phyloP scores from a whole-genome alignment of 768 basidiomycete species.

The Tricholoma saponaceum region DNA sequence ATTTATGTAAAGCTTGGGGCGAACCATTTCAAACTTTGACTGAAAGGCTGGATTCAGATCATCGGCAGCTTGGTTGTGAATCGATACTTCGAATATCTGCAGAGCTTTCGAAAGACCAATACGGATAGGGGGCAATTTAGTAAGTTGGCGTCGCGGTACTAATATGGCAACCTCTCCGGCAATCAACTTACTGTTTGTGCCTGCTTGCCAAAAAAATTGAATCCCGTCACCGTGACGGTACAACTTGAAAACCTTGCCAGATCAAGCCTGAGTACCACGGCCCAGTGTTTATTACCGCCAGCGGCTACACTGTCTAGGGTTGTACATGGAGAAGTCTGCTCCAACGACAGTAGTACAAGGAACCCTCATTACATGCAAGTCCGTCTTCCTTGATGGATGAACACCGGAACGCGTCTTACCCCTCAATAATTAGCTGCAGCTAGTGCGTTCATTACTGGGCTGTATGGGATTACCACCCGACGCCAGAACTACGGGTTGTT shows the following conservation, averaged over 20 bases:
- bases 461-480: conserved; percentile 42
- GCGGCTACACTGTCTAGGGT: background rate
- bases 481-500: conserved; percentile 43
- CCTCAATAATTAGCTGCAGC: conserved; percentile 41
- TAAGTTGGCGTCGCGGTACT: too few species aligned
- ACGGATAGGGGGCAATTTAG: too few species aligned
- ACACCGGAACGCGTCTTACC: conserved; percentile 23
- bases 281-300: background rate
- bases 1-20: too few species aligned
- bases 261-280: too few species aligned
- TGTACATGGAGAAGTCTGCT: conserved; percentile 28
- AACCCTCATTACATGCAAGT: conserved; percentile 74
- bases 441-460: conserved; percentile 47
- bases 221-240: too few species aligned
- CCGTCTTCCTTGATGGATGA: conserved; percentile 40
- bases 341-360: conserved; percentile 49
- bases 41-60: too few species aligned
- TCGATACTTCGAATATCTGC: too few species aligned
- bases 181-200: background rate
- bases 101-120: too few species aligned
- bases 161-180: too few species aligned
- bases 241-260: too few species aligned
- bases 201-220: background rate
- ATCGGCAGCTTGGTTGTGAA: too few species aligned
- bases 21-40: too few species aligned